Conservation (phyloP, 768 basidiomycete species). For the Suillus paluster region DNA sequence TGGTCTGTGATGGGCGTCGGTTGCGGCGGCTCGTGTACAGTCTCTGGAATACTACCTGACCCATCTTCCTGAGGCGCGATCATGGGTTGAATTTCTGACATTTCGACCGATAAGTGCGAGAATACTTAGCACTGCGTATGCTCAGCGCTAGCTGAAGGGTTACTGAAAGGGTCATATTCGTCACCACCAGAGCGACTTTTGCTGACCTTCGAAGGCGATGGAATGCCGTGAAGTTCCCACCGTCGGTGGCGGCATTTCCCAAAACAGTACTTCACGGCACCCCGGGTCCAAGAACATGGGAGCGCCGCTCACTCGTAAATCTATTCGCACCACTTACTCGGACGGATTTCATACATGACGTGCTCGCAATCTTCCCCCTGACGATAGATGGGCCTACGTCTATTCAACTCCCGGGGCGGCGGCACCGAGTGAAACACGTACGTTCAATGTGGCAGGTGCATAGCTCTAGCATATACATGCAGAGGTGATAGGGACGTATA, state of each 20-base stretch:
- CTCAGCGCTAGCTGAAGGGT: not conserved
- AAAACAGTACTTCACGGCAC: not conserved
- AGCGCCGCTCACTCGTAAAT: too few relatives aligned
- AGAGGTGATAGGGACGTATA: too few relatives aligned
- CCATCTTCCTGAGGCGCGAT: slow-evolving; percentile 50
- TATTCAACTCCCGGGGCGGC: too few relatives aligned
- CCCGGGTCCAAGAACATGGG: too few relatives aligned
- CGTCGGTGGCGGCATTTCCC: not conserved
- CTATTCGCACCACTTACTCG: too few relatives aligned
- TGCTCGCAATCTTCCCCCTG: too few relatives aligned
- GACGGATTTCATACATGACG: too few relatives aligned
- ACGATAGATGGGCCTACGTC: too few relatives aligned
- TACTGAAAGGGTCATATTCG: not conserved
- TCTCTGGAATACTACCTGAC: slow-evolving; percentile 33
- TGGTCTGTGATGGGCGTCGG: slow-evolving; percentile 85
- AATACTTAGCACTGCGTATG: not conserved
- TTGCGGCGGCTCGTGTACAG: slow-evolving; percentile 50
- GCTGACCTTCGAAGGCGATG: slow-evolving; percentile 4
- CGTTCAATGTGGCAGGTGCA: too few relatives aligned
- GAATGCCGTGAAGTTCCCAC: slow-evolving; percentile 4
- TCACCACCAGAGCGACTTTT: not conserved
- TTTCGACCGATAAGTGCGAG: slow-evolving; percentile 12
- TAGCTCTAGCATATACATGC: too few relatives aligned
- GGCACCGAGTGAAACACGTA: too few relatives aligned
- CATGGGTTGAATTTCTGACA: slow-evolving; percentile 37